Evolutionary conservation across 805 yeast species (phyloP).

Genomic region (Yueomyces sp.): DNA sequence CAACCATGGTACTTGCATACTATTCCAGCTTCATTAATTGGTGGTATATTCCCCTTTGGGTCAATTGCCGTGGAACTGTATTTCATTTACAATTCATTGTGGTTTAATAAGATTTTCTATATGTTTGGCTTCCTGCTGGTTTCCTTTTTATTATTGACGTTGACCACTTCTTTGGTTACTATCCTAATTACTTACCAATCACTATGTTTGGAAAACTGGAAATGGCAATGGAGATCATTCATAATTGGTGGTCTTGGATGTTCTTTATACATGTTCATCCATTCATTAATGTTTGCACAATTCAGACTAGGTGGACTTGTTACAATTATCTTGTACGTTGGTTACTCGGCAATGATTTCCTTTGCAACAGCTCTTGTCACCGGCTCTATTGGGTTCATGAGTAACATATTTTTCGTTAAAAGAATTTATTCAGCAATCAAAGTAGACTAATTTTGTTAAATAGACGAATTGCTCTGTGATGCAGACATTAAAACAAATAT

Average conservation of each 20-base stretch:
- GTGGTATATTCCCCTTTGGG: constrained; percentile 91
- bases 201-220: constrained; percentile 81
- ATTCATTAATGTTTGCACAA: constrained; percentile 62
- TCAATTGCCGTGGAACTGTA: constrained; percentile 91
- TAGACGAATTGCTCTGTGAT: too few species aligned
- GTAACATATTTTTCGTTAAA: constrained; percentile 61
- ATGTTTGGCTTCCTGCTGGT: constrained; percentile 95
- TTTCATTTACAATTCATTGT: constrained; percentile 77
- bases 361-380: constrained; percentile 64
- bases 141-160: constrained; percentile 69
- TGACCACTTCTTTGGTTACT: constrained; percentile 72
- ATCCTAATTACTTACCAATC: constrained; percentile 71
- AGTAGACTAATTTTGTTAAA: constrained; percentile 40
- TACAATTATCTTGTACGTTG: constrained; percentile 67
- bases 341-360: constrained; percentile 67
- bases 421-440: constrained; percentile 75
- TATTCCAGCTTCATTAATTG: constrained; percentile 50
- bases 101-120: constrained; percentile 89
- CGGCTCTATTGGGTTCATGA: constrained; percentile 76
- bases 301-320: constrained; percentile 60
- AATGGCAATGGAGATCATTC: constrained; percentile 95
- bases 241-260: constrained; percentile 89
- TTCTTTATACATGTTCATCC: constrained; percentile 69
- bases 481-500: too few species aligned
- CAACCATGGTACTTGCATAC: constrained; percentile 77